Conservation (phyloP, 768 basidiomycete genomes). For the Leccinum sublutescens region DNA sequence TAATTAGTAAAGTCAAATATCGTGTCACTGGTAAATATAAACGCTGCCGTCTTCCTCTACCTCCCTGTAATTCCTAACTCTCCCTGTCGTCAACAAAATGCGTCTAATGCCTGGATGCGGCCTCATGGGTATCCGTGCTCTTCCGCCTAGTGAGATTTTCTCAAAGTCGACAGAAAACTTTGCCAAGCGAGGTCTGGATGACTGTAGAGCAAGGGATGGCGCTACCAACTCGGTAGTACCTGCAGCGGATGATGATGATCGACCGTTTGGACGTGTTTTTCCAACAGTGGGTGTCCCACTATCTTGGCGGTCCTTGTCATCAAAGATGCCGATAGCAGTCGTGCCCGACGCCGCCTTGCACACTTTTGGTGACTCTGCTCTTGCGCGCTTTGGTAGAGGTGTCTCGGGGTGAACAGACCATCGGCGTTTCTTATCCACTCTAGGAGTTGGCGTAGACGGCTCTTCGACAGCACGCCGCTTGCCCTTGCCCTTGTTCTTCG, state of each 20-base stretch:
- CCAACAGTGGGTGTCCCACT: not conserved
- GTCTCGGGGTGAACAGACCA: slow-evolving; percentile 7
- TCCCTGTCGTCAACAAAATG: too few relatives aligned
- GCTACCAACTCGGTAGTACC: not conserved
- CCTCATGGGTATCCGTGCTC: too few relatives aligned
- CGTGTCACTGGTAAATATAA: too few relatives aligned
- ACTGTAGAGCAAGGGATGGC: not conserved
- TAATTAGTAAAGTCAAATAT: too few relatives aligned
- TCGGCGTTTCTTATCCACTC: slow-evolving; percentile 16
- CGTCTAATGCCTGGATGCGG: too few relatives aligned
- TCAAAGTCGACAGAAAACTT: not conserved
- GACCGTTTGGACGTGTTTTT: not conserved
- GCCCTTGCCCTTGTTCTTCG: slow-evolving; percentile 19
- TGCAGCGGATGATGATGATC: not conserved
- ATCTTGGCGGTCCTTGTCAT: not conserved
- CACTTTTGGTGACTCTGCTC: not conserved
- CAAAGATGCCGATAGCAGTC: not conserved
- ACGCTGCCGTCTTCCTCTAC: too few relatives aligned
- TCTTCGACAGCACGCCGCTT: slow-evolving; percentile 14
- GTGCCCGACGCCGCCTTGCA: not conserved
- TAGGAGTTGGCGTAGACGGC: not conserved
- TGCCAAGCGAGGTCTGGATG: too few relatives aligned
- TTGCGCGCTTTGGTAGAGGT: slow-evolving; percentile 17
- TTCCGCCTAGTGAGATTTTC: too few relatives aligned
- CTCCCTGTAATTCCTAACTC: too few relatives aligned